Conservation (phyloP, 78 protist species). For the Capsaspora owczarzaki region DNA sequence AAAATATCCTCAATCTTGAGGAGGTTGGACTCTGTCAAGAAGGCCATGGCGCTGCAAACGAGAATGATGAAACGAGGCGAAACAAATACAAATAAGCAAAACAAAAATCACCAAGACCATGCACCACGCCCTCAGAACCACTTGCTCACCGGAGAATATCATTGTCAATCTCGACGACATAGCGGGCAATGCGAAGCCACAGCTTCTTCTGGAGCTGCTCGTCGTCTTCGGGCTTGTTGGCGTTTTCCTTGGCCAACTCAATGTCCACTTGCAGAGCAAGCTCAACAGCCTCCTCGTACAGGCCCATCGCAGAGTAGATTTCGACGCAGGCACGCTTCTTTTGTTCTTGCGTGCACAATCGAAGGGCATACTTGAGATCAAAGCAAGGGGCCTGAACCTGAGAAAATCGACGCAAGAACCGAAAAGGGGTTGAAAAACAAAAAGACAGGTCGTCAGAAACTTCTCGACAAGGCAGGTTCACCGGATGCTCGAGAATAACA, state of each 20-base stretch:
- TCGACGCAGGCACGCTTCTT: constrained; percentile 71
- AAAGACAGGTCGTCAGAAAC: too few species aligned
- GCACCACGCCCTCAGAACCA: not conserved
- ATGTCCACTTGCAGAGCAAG: constrained; percentile 69
- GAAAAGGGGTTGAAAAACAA: not conserved
- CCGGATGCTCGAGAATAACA: too few species aligned
- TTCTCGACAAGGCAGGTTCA: too few species aligned
- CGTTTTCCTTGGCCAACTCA: constrained; percentile 59
- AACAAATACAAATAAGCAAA: not conserved
- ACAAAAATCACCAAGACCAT: not conserved
- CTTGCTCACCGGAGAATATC: constrained; percentile 25
- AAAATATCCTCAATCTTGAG: constrained; percentile 87
- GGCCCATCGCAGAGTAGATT: constrained; percentile 72
- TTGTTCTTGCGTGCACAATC: constrained; percentile 66
- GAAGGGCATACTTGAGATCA: constrained; percentile 78
- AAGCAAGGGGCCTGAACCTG: constrained; percentile 21
- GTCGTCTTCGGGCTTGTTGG: constrained; percentile 60
- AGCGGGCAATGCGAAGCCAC: constrained; percentile 75
- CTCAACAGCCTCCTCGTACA: constrained; percentile 88
- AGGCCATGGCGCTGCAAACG: constrained; percentile 64
- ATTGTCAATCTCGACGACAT: constrained; percentile 62
- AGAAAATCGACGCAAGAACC: not conserved
- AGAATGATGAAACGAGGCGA: not conserved
- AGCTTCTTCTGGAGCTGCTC: constrained; percentile 73
- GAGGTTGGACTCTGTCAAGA: constrained; percentile 47